A percentile compares a stretch with the other conserved stretches of the same genome.
Conservation (phyloP, 768 basidiomycete species). For the Trametes villosa region DNA sequence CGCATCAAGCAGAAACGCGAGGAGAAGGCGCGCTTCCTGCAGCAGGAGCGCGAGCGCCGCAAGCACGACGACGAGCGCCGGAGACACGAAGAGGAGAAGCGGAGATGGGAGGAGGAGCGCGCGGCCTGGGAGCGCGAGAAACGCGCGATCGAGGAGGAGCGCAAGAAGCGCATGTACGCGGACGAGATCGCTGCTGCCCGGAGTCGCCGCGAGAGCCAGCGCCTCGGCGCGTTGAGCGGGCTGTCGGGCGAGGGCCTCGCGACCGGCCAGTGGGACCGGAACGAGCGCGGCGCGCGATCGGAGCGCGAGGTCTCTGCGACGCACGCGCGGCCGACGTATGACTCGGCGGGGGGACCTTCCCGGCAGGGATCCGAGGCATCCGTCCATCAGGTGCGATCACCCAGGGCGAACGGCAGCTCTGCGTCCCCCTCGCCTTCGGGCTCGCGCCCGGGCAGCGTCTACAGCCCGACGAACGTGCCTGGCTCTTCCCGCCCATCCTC, state of each 20-base stretch:
- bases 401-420: constrained; percentile 18
- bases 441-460: constrained; percentile 53
- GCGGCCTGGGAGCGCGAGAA: constrained; percentile 56
- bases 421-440: constrained; percentile 55
- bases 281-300: constrained; percentile 6
- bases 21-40: constrained; percentile 70
- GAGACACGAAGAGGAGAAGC: constrained; percentile 48
- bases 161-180: constrained; percentile 53
- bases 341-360: constrained; percentile 16
- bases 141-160: constrained; percentile 54
- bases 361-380: constrained; percentile 39
- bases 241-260: constrained; percentile 29
- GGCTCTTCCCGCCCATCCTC: constrained; percentile 58
- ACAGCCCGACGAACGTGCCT: constrained; percentile 40
- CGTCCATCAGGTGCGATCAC: constrained; percentile 28
- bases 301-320: constrained; percentile 16
- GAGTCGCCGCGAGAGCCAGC: constrained; percentile 56
- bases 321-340: constrained; percentile 29
- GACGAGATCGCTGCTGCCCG: constrained; percentile 68
- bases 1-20: constrained; percentile 74
- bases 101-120: constrained; percentile 47
- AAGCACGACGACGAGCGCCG: constrained; percentile 47
- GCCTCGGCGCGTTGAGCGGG: constrained; percentile 28
- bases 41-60: constrained; percentile 46
- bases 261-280: constrained; percentile 25